Base-by-base conservation (phyloP, 768 basidiomycete species). In the Boletellus emodensis region DNA sequence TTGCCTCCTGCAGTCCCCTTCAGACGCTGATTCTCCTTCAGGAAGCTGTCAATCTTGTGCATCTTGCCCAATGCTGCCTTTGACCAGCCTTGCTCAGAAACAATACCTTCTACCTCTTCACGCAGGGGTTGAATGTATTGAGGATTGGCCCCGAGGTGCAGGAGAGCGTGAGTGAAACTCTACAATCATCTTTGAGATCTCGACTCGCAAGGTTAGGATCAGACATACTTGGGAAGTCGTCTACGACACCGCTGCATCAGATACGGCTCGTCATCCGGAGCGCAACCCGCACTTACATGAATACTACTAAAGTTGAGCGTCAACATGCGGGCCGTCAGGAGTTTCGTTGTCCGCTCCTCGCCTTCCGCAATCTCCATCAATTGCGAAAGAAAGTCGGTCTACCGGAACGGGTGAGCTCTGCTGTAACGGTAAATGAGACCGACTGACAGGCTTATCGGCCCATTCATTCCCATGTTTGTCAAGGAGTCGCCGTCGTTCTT, bases 41-140 rank as follows among this genome's bases (percentile, higher is more conserved):
- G 37, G 43, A 77, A 75, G 48, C 71, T 76, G 46, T 76, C 74
- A 6, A 75, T 40, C 50, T 69, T 70, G 55, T 55, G 65, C 62
- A 72, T 63, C 35, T 67, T 65, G 14, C 32, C 52, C 20, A 73
- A 20, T 6, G 60, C 56, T 0, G 36, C 44, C 41, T 66, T 69
- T 1, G 56, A 55, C 62, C 67, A 73, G 18, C 60, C 71, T 0
- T 72, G 63, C 8, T 58, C 38, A 1, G 40, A 32, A 12, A 72
- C 32, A 15, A 67, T 58, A 0, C 41, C 35, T 24, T 72, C 70
- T 11, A 71, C 60, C 51, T 78, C 76, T 39, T 71, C 64, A 0
- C 75, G 68, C 4, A 78, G 60, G 1, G 68, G 62, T 20, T 61
- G 57, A 3, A 67, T 47, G 39, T 64, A 72, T 44, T 71, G 54